phyloP scores from a whole-genome alignment of 2,329 filamentous ascomycete genomes.

The Pseudogymnoascus sp. region DNA sequence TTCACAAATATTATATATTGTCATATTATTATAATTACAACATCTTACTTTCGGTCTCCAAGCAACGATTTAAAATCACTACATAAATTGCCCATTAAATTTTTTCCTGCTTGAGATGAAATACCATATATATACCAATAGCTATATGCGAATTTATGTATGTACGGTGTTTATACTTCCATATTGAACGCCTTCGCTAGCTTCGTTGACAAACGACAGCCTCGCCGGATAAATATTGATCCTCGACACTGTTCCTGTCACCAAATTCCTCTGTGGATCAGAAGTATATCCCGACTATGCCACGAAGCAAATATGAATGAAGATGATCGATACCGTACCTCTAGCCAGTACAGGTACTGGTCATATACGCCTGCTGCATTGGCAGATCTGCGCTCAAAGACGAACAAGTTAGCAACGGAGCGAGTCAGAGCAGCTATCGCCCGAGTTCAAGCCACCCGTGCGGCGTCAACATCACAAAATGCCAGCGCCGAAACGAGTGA shows the following conservation, averaged over 20 bases:
- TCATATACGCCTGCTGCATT: conserved; percentile 75
- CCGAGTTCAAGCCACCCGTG: conserved; percentile 34
- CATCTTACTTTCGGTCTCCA: too few species aligned
- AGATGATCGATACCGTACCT: conserved; percentile 83
- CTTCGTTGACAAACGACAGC: not conserved
- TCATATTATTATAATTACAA: too few species aligned
- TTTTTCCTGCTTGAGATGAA: not conserved
- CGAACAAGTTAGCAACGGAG: conserved; percentile 70
- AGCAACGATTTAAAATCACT: not conserved
- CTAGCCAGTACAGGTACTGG: conserved; percentile 87
- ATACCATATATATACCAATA: not conserved
- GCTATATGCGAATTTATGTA: not conserved
- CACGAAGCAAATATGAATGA: conserved; percentile 39
- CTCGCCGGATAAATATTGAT: conserved; percentile 1
- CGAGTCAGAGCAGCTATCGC: conserved; percentile 51
- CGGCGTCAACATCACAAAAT: conserved; percentile 21
- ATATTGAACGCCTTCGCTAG: not conserved
- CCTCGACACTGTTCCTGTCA: not conserved
- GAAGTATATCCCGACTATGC: not conserved
- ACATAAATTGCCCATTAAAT: not conserved
- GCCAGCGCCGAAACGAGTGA: conserved; percentile 22
- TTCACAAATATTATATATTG: too few species aligned
- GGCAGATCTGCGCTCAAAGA: conserved; percentile 62
- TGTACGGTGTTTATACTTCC: not conserved
- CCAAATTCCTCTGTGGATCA: conserved; percentile 1